Base-by-base conservation (phyloP, 768 basidiomycete genomes). In the Russula sp. region DNA sequence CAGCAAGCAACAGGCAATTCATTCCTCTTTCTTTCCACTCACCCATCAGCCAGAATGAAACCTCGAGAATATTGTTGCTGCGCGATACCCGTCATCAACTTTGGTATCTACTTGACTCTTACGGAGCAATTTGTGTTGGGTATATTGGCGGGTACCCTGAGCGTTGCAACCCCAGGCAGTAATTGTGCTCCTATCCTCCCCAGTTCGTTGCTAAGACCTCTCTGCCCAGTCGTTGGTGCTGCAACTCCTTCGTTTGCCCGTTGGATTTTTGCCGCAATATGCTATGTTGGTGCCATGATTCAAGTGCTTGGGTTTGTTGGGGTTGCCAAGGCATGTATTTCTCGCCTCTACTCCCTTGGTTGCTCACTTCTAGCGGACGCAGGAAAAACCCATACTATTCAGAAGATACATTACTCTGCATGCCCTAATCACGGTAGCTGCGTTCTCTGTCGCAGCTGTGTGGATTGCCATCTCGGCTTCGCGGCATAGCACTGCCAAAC, bases 11-110 rank as follows among this genome's bases (percentile, higher is more conserved):
- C n/a, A n/a, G n/a, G 13, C n/a, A n/a, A n/a, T n/a, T n/a, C 20
- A n/a, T 44, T n/a, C 20, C 44, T 36, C 36, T 48, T 24, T 28
- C 56, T 67, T 68, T 48, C 42, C 44, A n/a, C n/a, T n/a, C n/a
- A n/a, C n/a, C n/a, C n/a, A 49, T 13, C 24, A 24, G 53, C 62
- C 36, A 72, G 16, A 42, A 88, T 90, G 88, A 89, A 86, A 74
- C 76, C 86, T 57, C 84, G 91, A 77, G 87, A 92, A 55, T 95
- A 94, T 72, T 97, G 94, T 72, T 97, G 94, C 75, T 92, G 90
- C 71, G 94, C 94, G 50, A 88, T 98, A 64, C 95, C 95, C 10
- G 76, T 94, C 55, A 79, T 94, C 67, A 96, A 99, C 77, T 82
- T 85, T 65, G 97, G 97, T 36, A 90, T 98, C 59, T 98, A 97